phyloP scores from a whole-genome alignment of 2,329 filamentous ascomycete genomes.

The Myriosclerotinia scirpicola region DNA sequence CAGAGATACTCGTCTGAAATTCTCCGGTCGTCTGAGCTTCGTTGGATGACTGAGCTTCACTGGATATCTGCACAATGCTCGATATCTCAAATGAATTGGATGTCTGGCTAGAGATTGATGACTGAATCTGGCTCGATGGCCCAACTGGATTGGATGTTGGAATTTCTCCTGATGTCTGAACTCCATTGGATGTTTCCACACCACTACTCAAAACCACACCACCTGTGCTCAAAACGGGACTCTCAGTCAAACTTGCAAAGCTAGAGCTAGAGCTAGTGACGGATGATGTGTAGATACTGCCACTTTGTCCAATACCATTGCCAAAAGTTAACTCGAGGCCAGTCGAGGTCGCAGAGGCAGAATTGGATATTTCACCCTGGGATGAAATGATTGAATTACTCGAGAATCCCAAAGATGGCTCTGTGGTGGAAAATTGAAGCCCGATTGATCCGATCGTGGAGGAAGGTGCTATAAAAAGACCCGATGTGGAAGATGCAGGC shows the following conservation, averaged over 20 bases:
- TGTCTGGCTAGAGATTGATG: not conserved
- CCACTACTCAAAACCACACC: not conserved
- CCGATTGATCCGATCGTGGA: not conserved
- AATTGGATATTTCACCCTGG: not conserved
- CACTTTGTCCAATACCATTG: slow-evolving; percentile 13
- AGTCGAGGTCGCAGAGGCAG: not conserved
- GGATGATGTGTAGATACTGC: slow-evolving; percentile 4
- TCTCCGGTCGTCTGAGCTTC: not conserved
- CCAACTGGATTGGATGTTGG: not conserved
- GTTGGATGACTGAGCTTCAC: not conserved
- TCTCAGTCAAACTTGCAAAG: slow-evolving; percentile 1
- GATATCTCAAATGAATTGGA: not conserved
- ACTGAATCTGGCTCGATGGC: not conserved
- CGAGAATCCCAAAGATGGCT: not conserved
- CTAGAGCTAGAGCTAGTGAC: slow-evolving; percentile 1
- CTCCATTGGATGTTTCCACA: not conserved
- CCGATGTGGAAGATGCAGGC: not conserved
- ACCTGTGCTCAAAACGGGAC: not conserved
- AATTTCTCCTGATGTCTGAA: not conserved
- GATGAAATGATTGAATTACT: not conserved
- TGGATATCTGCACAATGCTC: not conserved
- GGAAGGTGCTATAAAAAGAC: not conserved
- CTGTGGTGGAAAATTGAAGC: not conserved
- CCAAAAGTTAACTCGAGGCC: not conserved
- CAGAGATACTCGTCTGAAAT: not conserved